A percentile compares a stretch with the other conserved stretches of the same genome.
These are phyloP conservation scores for Tylopilus cervinicoccineus DNA, from an alignment of 768 basidiomycete genomes.

Conservation along the genomic window DNA sequence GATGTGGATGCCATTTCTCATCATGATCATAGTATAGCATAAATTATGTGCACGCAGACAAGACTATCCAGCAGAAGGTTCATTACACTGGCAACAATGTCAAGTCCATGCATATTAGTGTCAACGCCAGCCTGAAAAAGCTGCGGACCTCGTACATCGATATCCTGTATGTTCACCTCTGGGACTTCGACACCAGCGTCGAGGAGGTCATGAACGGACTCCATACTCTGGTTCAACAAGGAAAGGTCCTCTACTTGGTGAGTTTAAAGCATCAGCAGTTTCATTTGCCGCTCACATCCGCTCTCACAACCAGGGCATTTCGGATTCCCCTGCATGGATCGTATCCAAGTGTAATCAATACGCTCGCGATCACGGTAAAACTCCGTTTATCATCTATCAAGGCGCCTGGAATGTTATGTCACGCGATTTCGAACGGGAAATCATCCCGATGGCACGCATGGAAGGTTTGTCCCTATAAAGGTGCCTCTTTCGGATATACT, in stretches of 20 bases:
- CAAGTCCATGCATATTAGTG: slow-evolving; percentile 26
- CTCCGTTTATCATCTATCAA: slow-evolving; percentile 52
- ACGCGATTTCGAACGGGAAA: slow-evolving; percentile 50
- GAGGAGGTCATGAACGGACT: slow-evolving; percentile 44
- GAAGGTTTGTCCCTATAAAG: slow-evolving; percentile 29
- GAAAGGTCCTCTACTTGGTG: slow-evolving; percentile 41
- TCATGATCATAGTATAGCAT: slow-evolving; percentile 8
- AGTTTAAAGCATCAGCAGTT: not conserved
- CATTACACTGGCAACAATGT: slow-evolving; percentile 35
- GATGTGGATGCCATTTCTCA: not conserved
- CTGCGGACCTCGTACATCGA: slow-evolving; percentile 55
- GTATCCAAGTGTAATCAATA: slow-evolving; percentile 46
- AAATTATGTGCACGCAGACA: slow-evolving; percentile 11
- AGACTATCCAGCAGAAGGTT: slow-evolving; percentile 15
- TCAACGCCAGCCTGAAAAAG: slow-evolving; percentile 35
- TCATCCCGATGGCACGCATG: slow-evolving; percentile 32
- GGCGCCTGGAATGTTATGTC: slow-evolving; percentile 41
- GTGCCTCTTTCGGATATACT: slow-evolving; percentile 1
- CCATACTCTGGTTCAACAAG: slow-evolving; percentile 37
- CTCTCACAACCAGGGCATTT: slow-evolving; percentile 29
- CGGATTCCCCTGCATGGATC: slow-evolving; percentile 46
- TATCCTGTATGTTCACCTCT: slow-evolving; percentile 50
- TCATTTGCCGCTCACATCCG: not conserved
- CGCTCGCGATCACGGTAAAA: slow-evolving; percentile 44
- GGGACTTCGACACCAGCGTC: slow-evolving; percentile 42